Conservation (phyloP, 192 early-diverging fungal genomes). For the Backusella morwellensis region DNA sequence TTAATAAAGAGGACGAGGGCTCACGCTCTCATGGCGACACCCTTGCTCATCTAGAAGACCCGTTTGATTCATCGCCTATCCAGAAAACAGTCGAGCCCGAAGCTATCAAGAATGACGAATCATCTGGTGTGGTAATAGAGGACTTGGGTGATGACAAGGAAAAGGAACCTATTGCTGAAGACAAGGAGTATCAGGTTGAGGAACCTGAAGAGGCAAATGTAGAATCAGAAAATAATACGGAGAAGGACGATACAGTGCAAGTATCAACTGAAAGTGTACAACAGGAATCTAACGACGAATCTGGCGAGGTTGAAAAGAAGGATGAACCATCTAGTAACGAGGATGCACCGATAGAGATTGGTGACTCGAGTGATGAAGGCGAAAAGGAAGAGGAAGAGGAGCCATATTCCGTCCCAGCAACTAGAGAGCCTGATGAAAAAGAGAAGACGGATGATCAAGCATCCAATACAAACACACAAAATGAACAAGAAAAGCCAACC, state of each 20-base stretch:
- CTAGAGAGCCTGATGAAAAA: neutral
- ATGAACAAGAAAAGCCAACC: neutral
- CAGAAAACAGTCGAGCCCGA: neutral
- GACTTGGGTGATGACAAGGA: neutral
- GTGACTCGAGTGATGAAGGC: neutral
- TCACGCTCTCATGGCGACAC: neutral
- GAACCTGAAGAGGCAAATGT: neutral
- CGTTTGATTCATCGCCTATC: neutral
- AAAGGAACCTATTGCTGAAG: neutral
- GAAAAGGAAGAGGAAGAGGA: neutral
- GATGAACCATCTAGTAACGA: neutral
- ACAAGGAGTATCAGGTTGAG: neutral
- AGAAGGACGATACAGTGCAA: neutral
- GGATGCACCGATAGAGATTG: neutral
- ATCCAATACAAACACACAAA: neutral
- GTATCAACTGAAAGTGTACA: neutral
- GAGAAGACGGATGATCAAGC: neutral
- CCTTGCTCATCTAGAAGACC: neutral
- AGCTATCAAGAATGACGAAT: neutral
- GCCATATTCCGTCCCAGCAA: neutral
- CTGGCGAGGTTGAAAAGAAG: neutral
- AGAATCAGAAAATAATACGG: neutral
- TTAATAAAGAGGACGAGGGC: neutral
- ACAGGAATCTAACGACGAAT: neutral
- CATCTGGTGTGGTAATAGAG: neutral